Conservation (phyloP, 2,329 filamentous ascomycete genomes). For the Alternaria angustiovoidea region DNA sequence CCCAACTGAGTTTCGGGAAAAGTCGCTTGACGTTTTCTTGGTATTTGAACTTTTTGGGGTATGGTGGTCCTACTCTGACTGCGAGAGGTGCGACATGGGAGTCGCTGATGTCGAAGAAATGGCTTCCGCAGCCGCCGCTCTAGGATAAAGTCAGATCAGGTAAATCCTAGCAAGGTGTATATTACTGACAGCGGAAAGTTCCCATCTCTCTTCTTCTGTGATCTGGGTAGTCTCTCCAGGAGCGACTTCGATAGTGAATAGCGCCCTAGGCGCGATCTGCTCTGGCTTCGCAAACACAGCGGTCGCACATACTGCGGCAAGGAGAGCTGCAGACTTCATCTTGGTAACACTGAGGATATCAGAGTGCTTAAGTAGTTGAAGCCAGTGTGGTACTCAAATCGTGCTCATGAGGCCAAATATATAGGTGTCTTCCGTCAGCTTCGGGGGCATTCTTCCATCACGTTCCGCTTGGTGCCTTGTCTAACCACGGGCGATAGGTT, state of each 20-base stretch:
- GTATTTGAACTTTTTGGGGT: slow-evolving; percentile 17
- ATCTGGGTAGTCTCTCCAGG: slow-evolving; percentile 25
- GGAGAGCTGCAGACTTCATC: background rate
- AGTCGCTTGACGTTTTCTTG: background rate
- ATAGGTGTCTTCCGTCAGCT: background rate
- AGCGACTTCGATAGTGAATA: slow-evolving; percentile 22
- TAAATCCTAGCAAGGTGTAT: background rate
- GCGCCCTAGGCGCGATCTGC: background rate
- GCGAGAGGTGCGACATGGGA: slow-evolving; percentile 24
- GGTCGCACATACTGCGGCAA: background rate
- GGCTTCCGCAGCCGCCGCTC: slow-evolving; percentile 14
- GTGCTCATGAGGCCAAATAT: background rate
- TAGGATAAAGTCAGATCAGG: background rate
- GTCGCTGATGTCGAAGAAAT: slow-evolving; percentile 40
- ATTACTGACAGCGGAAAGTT: slow-evolving; percentile 19
- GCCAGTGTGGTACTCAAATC: background rate
- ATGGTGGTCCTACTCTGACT: slow-evolving; percentile 27
- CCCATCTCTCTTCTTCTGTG: slow-evolving; percentile 26
- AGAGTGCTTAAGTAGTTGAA: background rate
- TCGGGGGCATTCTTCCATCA: background rate
- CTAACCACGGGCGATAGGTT: background rate
- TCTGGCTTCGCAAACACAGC: background rate
- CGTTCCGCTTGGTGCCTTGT: background rate
- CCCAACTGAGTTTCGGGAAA: background rate
- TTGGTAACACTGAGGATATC: background rate